A percentile compares a stretch with the other conserved stretches of the same genome.
phyloP scores from a whole-genome alignment of 2,329 filamentous ascomycete genomes.

The Colletotrichum costaricense region DNA sequence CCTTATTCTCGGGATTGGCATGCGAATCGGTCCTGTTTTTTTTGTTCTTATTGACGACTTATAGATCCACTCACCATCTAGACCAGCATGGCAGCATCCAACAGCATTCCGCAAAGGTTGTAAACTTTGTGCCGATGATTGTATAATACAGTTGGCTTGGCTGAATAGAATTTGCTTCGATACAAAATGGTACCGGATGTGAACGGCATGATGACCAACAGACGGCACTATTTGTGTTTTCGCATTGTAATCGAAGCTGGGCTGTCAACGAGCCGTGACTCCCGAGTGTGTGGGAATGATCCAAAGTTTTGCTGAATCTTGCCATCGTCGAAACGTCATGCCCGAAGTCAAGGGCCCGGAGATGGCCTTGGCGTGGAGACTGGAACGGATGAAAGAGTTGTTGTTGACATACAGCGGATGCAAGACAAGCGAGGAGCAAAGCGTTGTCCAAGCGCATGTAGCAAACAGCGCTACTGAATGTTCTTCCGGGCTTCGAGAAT shows the following conservation, averaged over 20 bases:
- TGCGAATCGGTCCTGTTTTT: conserved; percentile 11
- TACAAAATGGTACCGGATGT: conserved; percentile 22
- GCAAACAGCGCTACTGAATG: conserved; percentile 6
- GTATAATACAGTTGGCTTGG: conserved; percentile 25
- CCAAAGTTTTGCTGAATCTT: conserved; percentile 11
- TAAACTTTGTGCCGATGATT: conserved; percentile 17
- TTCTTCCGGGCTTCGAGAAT: conserved; percentile 30
- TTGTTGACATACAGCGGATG: conserved; percentile 4
- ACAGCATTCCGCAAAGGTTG: background rate
- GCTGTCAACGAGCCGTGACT: background rate
- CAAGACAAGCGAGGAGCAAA: background rate
- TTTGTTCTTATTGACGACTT: conserved; percentile 20
- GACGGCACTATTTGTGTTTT: conserved; percentile 20
- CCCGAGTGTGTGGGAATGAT: conserved; percentile 4
- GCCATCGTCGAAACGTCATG: conserved; percentile 18
- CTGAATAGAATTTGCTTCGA: conserved; percentile 25
- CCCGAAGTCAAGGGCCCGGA: conserved; percentile 13
- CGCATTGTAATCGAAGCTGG: conserved; percentile 8
- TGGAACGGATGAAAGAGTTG: conserved; percentile 16
- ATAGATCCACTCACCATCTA: conserved; percentile 32
- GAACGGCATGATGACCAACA: conserved; percentile 5
- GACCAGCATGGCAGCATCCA: conserved; percentile 11
- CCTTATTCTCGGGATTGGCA: conserved; percentile 14
- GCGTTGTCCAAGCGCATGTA: conserved; percentile 14
- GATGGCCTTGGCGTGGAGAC: background rate